phyloP scores from a whole-genome alignment of 2,329 filamentous ascomycete species.

The Penicillium hordei region DNA sequence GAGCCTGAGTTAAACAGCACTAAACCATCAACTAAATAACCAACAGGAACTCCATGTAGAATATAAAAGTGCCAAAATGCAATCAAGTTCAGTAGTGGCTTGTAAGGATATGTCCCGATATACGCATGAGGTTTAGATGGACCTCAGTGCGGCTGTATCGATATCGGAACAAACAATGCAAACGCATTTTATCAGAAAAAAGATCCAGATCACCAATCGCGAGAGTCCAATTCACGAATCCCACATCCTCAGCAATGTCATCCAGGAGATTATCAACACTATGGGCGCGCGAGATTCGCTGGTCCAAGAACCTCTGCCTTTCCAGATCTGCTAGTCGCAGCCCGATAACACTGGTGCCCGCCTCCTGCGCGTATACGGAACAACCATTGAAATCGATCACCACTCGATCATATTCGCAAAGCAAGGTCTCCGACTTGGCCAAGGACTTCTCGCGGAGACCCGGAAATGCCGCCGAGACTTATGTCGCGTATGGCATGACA shows the following conservation, averaged over 20 bases:
- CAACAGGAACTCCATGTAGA: neutral
- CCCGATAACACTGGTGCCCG: neutral
- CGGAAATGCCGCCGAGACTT: slow-evolving; percentile 59
- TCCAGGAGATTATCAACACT: slow-evolving; percentile 21
- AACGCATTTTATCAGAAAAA: slow-evolving; percentile 25
- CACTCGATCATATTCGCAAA: slow-evolving; percentile 18
- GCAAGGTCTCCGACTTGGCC: slow-evolving; percentile 28
- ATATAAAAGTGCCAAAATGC: neutral
- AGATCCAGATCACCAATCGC: slow-evolving; percentile 13
- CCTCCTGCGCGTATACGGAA: slow-evolving; percentile 6
- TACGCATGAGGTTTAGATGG: neutral
- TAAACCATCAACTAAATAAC: slow-evolving; percentile 24
- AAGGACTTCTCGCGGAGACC: slow-evolving; percentile 36
- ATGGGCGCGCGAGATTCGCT: slow-evolving; percentile 21
- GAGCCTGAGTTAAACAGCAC: neutral
- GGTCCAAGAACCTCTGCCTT: slow-evolving; percentile 14
- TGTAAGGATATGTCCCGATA: neutral
- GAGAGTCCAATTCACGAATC: slow-evolving; percentile 9
- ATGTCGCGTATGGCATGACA: slow-evolving; percentile 76
- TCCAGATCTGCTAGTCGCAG: slow-evolving; percentile 19
- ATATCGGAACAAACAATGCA: slow-evolving; percentile 32
- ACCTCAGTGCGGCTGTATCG: neutral
- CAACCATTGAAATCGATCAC: slow-evolving; percentile 14
- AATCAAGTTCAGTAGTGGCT: neutral
- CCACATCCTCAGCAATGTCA: slow-evolving; percentile 22